Evolutionary conservation across 345 rosid species (phyloP), one percentile per base, ranked within the genome.

Genomic region (Brassica nigra): DNA sequence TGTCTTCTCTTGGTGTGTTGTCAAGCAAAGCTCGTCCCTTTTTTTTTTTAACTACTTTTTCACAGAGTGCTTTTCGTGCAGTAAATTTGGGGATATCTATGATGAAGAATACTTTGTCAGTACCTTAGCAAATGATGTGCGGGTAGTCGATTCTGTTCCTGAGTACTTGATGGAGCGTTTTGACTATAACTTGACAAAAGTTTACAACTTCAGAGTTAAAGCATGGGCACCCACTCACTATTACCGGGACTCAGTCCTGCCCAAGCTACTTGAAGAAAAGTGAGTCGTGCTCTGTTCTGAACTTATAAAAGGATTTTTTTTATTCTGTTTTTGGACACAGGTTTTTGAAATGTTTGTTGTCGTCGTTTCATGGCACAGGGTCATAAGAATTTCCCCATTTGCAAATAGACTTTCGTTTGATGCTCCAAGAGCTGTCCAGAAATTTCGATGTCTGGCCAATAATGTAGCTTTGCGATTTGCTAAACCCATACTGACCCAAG

Each of bases 361-460:
- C 18, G 29, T 65, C 34, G 30, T 42, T 85, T n/a, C 55, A 66
- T 77, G 81, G 68, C 44, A 39, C 91, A 95, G 98, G 93, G 84
- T 95, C 44, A 88, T 95, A 86, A 87, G 96, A 89, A 93, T 95
- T 76, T 93, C 98, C 81, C 99, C 99, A 20, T 95, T 95, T 83
- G 99, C 99, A 64, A 93, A 95, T 85, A 89, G 99, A 70, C 88
- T 95, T 75, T 95, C 99, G 33, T 89, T 90, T 86, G 96, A 93
- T 83, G 94, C 92, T 83, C 99, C 99, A 52, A 86, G 93, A 62
- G 84, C 89, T 61, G 94, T 95, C 70, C 98, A 95, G 82, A 83
- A 88, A 76, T 91, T 92, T 71, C 83, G 99, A 78, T 95, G 99
- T 84, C 77, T 93, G 84, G 94, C 96, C 52, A 95, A 95, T 84